Evolutionary conservation across 768 basidiomycete genomes (phyloP).

Genomic region (Sarcodon aspratus): DNA sequence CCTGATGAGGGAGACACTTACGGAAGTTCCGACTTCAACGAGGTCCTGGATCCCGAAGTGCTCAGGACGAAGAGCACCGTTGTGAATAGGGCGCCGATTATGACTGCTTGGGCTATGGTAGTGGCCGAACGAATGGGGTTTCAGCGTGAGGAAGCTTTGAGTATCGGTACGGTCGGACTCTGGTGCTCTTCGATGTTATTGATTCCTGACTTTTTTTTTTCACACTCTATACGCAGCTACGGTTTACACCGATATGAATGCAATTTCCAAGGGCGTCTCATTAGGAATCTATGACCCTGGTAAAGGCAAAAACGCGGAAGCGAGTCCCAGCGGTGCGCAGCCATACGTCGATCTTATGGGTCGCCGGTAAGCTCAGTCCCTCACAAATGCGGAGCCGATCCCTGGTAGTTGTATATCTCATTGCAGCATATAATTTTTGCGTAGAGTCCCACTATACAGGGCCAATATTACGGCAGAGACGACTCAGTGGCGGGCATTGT

Average conservation of each 20-base stretch:
- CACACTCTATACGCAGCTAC: constrained; percentile 44
- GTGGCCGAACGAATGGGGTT: constrained; percentile 86
- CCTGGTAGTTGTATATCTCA: not conserved
- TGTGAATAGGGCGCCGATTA: constrained; percentile 86
- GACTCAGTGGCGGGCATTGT: constrained; percentile 77
- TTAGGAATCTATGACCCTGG: constrained; percentile 63
- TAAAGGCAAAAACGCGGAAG: constrained; percentile 44
- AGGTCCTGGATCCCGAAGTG: constrained; percentile 61
- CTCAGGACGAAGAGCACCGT: constrained; percentile 51
- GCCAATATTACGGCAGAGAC: not conserved
- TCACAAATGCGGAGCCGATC: not conserved
- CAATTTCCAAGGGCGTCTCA: constrained; percentile 72
- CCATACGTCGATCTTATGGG: constrained; percentile 86
- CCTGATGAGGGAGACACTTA: constrained; percentile 25
- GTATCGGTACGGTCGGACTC: constrained; percentile 51
- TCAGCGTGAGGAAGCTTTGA: constrained; percentile 78
- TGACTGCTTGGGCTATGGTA: constrained; percentile 88
- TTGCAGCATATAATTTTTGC: not conserved
- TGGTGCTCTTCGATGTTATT: not conserved
- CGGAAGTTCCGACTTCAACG: constrained; percentile 59
- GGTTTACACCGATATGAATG: constrained; percentile 91
- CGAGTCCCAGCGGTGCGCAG: constrained; percentile 46
- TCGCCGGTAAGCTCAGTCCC: constrained; percentile 32
- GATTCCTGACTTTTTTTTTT: not conserved
- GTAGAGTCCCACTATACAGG: not conserved